Evolutionary conservation across 1,284 basidiomycete species (phyloP).

Genomic region (Retiboletus flavoniger): DNA sequence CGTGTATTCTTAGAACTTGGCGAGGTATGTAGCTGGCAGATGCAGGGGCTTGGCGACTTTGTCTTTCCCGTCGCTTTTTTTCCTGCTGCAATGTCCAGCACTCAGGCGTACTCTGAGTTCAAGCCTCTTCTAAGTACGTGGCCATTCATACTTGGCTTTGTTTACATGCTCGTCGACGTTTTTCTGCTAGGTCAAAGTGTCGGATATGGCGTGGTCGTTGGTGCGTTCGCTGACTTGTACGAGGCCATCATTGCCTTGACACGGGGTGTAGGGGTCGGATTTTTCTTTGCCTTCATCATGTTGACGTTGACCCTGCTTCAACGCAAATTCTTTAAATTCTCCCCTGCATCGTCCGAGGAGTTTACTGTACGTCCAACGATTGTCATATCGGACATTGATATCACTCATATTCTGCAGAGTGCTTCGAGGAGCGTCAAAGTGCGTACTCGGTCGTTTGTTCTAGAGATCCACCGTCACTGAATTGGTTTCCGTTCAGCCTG

Average conservation of each 20-base stretch:
- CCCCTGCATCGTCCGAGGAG: conserved; percentile 52
- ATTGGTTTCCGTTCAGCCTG: conserved; percentile 45
- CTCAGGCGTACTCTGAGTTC: conserved; percentile 25
- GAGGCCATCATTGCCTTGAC: not conserved
- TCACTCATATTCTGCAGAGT: conserved; percentile 26
- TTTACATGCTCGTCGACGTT: not conserved
- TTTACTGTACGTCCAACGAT: conserved; percentile 43
- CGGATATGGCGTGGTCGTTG: conserved; percentile 51
- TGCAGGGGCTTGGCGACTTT: not conserved
- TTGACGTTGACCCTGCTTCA: conserved; percentile 45
- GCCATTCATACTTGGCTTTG: not conserved
- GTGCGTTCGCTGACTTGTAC: conserved; percentile 25
- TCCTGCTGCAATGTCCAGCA: conserved; percentile 13
- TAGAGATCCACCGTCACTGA: conserved; percentile 10
- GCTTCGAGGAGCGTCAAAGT: conserved; percentile 52
- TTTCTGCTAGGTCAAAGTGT: conserved; percentile 40
- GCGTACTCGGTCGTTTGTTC: not conserved
- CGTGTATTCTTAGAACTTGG: conserved; percentile 16
- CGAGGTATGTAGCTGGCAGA: not conserved
- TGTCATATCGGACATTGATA: not conserved
- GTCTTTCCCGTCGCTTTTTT: not conserved
- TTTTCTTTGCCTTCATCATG: conserved; percentile 51
- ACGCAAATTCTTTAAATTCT: conserved; percentile 48
- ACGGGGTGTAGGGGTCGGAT: conserved; percentile 42
- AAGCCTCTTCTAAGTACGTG: conserved; percentile 25